Evolutionary conservation across 768 basidiomycete genomes (phyloP).

Genomic region (Pleurotus tuoliensis): DNA sequence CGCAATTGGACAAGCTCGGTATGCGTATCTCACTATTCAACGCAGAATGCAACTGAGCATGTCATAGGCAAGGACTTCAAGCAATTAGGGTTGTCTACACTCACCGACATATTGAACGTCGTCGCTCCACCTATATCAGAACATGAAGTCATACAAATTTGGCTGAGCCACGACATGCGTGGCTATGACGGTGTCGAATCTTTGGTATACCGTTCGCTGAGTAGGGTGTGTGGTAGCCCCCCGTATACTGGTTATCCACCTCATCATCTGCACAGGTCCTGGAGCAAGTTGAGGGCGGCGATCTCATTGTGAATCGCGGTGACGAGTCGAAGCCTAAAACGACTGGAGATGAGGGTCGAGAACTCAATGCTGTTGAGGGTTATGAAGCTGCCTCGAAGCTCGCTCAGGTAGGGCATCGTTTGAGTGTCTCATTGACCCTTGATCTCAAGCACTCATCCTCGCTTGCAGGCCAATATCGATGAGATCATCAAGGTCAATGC

Average conservation of each 20-base stretch:
- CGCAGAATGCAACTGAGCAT: neutral
- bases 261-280: slow-evolving; percentile 56
- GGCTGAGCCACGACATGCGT: slow-evolving; percentile 94
- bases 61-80: slow-evolving; percentile 82
- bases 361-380: slow-evolving; percentile 81
- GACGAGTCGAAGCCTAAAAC: slow-evolving; percentile 73
- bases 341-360: slow-evolving; percentile 43
- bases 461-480: slow-evolving; percentile 66
- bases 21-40: slow-evolving; percentile 17
- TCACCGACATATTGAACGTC: slow-evolving; percentile 90
- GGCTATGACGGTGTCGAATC: slow-evolving; percentile 95
- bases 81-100: slow-evolving; percentile 80
- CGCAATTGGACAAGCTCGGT: slow-evolving; percentile 91
- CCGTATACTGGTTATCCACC: neutral
- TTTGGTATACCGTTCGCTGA: slow-evolving; percentile 84
- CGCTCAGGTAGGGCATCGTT: slow-evolving; percentile 54
- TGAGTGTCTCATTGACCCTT: neutral
- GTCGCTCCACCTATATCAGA: slow-evolving; percentile 98
- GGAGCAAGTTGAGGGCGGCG: slow-evolving; percentile 93
- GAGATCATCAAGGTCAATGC: slow-evolving; percentile 66
- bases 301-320: slow-evolving; percentile 83
- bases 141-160: slow-evolving; percentile 95
- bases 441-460: neutral
- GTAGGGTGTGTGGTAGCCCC: slow-evolving; percentile 50
- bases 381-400: slow-evolving; percentile 82